These are phyloP conservation scores for Cinnamomum micranthum DNA, from an alignment of 164 flowering plant genomes.

Conservation along the genomic window DNA sequence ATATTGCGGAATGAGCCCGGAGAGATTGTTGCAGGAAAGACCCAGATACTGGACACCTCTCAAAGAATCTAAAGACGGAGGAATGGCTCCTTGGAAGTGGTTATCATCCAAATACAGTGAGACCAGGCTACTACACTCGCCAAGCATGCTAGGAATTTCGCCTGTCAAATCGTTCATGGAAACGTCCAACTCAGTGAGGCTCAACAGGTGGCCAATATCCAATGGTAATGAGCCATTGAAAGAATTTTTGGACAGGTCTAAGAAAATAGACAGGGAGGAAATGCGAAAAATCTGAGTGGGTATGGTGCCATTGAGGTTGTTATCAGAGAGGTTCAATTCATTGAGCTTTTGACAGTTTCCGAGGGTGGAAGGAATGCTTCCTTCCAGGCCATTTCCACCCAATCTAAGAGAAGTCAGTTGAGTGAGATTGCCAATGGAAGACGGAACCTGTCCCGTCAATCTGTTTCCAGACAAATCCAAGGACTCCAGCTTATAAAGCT, in stretches of 20 bases:
- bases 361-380: slow-evolving; percentile 9
- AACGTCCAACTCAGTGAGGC: slow-evolving; percentile 7
- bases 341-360: slow-evolving; percentile 5
- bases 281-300: slow-evolving; percentile 7
- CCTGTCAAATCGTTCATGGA: slow-evolving; percentile 15
- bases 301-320: slow-evolving; percentile 15
- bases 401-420: background rate
- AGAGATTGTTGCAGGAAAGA: slow-evolving; percentile 15
- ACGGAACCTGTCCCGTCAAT: slow-evolving; percentile 3
- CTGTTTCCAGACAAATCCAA: background rate
- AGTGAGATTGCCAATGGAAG: background rate
- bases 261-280: slow-evolving; percentile 1
- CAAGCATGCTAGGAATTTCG: slow-evolving; percentile 16
- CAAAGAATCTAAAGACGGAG: background rate
- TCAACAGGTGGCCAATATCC: slow-evolving; percentile 24
- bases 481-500: background rate
- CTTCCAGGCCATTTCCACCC: background rate
- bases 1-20: slow-evolving; percentile 10
- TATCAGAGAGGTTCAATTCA: slow-evolving; percentile 4
- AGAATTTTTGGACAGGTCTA: slow-evolving; percentile 12
- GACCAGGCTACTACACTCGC: slow-evolving; percentile 15
- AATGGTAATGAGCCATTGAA: slow-evolving; percentile 24
- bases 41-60: background rate
- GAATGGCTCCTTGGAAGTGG: slow-evolving; percentile 9
- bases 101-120: slow-evolving; percentile 2